phyloP scores from a whole-genome alignment of 2,329 filamentous ascomycete genomes.

The Trichoderma asperellum region DNA sequence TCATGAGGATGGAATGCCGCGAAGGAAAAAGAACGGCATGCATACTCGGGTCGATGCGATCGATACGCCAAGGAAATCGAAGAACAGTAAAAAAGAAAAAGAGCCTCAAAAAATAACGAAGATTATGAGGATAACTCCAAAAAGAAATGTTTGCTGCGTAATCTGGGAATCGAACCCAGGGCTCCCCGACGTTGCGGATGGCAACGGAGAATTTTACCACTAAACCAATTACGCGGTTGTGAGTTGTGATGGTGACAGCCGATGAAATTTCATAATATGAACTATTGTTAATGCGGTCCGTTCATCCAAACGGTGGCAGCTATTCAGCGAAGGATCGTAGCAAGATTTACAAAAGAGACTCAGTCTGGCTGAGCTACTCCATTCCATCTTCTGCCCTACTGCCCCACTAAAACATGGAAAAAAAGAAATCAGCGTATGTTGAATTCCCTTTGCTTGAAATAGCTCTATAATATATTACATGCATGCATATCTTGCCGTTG shows the following conservation, averaged over 20 bases:
- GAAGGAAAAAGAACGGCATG: background rate
- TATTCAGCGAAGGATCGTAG: too few species aligned
- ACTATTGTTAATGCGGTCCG: background rate
- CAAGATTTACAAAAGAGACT: too few species aligned
- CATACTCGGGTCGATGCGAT: background rate
- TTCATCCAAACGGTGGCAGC: too few species aligned
- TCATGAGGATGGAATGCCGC: background rate
- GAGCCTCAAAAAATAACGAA: background rate
- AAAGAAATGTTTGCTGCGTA: background rate
- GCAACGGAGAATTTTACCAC: conserved; percentile 19
- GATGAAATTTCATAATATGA: background rate
- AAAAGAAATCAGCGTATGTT: too few species aligned
- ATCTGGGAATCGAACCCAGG: conserved; percentile 18
- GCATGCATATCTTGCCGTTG: background rate
- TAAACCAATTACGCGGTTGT: conserved; percentile 10
- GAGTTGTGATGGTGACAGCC: background rate
- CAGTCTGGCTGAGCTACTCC: too few species aligned
- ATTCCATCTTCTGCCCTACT: too few species aligned
- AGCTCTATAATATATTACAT: background rate
- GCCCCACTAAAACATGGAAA: too few species aligned
- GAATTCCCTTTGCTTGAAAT: too few species aligned
- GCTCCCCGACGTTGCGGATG: conserved; percentile 13
- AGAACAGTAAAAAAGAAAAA: background rate
- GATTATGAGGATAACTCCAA: background rate
- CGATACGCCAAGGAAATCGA: background rate